Conservation (phyloP, 192 early-diverging fungal species). For the Coemansia pectinata region DNA sequence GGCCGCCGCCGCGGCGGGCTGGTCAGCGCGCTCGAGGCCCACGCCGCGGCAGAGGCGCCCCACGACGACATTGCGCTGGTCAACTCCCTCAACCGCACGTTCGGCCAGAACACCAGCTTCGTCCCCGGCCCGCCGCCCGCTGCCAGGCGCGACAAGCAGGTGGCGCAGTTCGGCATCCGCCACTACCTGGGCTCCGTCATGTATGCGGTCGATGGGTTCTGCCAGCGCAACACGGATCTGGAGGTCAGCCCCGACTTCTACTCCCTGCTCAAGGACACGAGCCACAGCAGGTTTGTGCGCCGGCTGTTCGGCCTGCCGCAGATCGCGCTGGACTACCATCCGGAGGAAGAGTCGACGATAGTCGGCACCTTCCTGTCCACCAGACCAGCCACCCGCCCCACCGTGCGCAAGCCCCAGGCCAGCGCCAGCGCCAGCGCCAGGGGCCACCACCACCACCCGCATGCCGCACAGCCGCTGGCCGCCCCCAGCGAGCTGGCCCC, state of each 20-base stretch:
- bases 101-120: constrained; percentile 25
- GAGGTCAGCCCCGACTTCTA: constrained; percentile 80
- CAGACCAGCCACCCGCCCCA: constrained; percentile 53
- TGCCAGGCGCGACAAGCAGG: constrained; percentile 60
- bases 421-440: constrained; percentile 26
- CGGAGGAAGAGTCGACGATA: constrained; percentile 70
- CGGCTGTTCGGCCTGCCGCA: constrained; percentile 72
- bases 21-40: constrained; percentile 25
- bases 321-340: constrained; percentile 78
- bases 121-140: constrained; percentile 39
- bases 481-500: constrained; percentile 53
- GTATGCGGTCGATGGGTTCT: constrained; percentile 61
- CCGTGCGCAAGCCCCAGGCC: constrained; percentile 58
- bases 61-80: constrained; percentile 46
- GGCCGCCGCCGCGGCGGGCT: constrained; percentile 14
- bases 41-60: constrained; percentile 25
- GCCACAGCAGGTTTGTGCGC: constrained; percentile 71
- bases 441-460: neutral
- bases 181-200: constrained; percentile 74
- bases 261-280: constrained; percentile 75
- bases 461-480: neutral
- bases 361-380: constrained; percentile 74
- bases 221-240: constrained; percentile 74
- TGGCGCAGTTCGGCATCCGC: constrained; percentile 69
- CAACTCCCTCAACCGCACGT: constrained; percentile 43